These are phyloP conservation scores for Pythium oligandrum DNA, from an alignment of 352 stramenopile species.

Conservation along the genomic window DNA sequence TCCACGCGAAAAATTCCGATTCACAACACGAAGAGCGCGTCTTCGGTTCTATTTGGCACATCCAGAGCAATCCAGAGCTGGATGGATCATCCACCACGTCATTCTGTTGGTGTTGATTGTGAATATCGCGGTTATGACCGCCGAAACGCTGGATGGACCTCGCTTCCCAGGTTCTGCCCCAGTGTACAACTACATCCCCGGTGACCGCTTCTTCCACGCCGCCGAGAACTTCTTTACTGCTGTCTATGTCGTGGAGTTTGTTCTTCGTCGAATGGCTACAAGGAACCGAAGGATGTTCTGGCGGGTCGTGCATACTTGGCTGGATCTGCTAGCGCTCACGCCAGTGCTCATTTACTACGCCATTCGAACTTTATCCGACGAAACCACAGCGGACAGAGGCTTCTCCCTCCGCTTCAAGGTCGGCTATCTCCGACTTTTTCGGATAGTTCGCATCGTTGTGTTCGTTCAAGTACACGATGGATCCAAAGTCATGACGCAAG, in stretches of 20 bases:
- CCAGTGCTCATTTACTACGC: constrained; percentile 23
- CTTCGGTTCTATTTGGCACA: constrained; percentile 35
- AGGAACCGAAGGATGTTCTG: constrained; percentile 24
- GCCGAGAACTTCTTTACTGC: constrained; percentile 31
- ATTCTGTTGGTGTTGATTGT: constrained; percentile 31
- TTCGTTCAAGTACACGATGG: constrained; percentile 32
- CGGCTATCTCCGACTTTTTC: constrained; percentile 29
- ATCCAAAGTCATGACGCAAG: constrained; percentile 40
- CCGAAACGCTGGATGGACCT: constrained; percentile 48
- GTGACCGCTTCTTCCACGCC: constrained; percentile 16
- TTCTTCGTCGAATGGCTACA: constrained; percentile 17
- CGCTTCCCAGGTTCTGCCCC: constrained; percentile 35
- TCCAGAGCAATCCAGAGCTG: constrained; percentile 33
- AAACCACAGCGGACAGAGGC: constrained; percentile 17
- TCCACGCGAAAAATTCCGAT: constrained; percentile 17
- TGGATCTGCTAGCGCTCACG: constrained; percentile 25
- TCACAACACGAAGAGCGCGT: constrained; percentile 23
- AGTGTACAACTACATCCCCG: constrained; percentile 37
- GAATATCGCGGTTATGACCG: constrained; percentile 35
- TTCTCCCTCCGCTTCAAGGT: constrained; percentile 6
- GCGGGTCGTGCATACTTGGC: constrained; percentile 25
- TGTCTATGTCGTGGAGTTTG: constrained; percentile 46
- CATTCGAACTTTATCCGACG: constrained; percentile 2
- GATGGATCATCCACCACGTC: constrained; percentile 32
- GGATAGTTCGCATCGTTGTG: constrained; percentile 29